Evolutionary conservation across 2,329 filamentous ascomycete species (phyloP).

Genomic region (Fonsecaea pugnacius): DNA sequence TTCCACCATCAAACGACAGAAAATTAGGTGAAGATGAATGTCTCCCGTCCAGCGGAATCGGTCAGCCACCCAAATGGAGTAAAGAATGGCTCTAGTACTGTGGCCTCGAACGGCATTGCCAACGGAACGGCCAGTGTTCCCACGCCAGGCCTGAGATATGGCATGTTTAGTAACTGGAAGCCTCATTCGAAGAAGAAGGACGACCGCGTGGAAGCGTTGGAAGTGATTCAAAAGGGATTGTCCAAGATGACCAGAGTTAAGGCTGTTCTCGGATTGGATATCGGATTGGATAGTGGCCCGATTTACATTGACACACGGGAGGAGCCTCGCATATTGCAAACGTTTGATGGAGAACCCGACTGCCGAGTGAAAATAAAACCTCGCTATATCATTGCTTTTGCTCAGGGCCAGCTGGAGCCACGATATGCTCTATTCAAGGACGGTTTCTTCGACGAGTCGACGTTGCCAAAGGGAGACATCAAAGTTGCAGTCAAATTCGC

Average conservation of each 20-base stretch:
- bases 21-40: conserved; percentile 1
- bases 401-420: conserved; percentile 39
- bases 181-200: conserved; percentile 10
- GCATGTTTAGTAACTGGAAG: conserved; percentile 6
- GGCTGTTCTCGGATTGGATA: conserved; percentile 19
- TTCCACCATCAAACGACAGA: not conserved
- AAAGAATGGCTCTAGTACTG: not conserved
- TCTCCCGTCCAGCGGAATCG: not conserved
- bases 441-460: conserved; percentile 35
- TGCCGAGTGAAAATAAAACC: conserved; percentile 37
- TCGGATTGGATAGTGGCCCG: conserved; percentile 27
- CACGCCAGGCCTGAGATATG: conserved; percentile 2
- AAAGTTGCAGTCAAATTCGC: conserved; percentile 39
- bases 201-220: conserved; percentile 5
- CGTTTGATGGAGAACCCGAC: conserved; percentile 35
- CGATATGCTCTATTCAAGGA: conserved; percentile 40
- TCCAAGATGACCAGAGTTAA: conserved; percentile 24
- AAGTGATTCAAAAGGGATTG: conserved; percentile 8
- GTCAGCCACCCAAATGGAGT: conserved; percentile 3
- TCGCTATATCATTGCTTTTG: conserved; percentile 38
- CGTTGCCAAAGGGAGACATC: conserved; percentile 37
- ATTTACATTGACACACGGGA: conserved; percentile 39
- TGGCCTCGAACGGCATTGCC: not conserved
- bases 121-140: not conserved
- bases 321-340: conserved; percentile 34